Conservation (phyloP, 202 grass and related monocot genomes). For the Hordeum pubiflorum region DNA sequence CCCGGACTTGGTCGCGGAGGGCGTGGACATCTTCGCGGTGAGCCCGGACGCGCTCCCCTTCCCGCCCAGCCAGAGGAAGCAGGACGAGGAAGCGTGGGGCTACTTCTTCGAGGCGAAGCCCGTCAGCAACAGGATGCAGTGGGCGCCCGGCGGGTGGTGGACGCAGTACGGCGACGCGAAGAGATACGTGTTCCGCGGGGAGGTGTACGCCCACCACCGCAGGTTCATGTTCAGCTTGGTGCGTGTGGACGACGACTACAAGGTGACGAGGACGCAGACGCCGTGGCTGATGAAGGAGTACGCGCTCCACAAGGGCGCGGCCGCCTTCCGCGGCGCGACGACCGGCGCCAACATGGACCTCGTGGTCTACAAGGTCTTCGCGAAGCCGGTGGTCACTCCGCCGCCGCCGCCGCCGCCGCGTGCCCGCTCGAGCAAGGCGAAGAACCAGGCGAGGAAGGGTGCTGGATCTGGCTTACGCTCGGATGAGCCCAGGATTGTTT, state of each 20-base stretch:
- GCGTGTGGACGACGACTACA: background rate
- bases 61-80: background rate
- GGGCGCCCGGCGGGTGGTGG: background rate
- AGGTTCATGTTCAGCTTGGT: background rate
- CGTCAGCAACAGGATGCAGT: background rate
- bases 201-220: background rate
- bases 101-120: background rate
- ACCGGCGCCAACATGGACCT: background rate
- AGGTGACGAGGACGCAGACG: background rate
- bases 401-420: background rate
- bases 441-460: background rate
- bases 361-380: background rate
- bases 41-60: background rate
- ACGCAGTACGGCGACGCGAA: background rate
- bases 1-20: background rate
- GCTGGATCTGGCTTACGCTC: background rate
- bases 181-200: background rate
- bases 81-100: background rate
- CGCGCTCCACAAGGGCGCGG: background rate
- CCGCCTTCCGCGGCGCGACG: background rate
- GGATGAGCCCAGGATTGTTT: background rate
- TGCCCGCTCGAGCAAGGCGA: background rate
- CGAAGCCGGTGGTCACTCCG: background rate
- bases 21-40: background rate
- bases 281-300: slow-evolving; percentile 11